Evolutionary conservation across 108 stramenopile species (phyloP).

Genomic region (Epipyxis sp.): DNA sequence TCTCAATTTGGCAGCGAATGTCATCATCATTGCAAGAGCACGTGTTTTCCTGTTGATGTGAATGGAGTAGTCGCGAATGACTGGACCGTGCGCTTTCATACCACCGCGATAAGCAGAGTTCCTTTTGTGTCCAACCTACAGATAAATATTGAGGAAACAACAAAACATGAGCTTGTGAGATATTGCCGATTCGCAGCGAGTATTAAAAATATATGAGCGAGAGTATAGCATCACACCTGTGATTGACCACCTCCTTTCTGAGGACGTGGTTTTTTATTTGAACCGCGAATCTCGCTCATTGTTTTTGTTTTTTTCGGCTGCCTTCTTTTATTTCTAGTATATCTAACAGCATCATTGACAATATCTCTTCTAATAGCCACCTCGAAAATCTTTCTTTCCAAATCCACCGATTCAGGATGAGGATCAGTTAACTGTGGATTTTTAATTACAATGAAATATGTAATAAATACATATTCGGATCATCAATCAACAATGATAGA

Average conservation of each 20-base stretch:
- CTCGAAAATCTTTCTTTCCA: neutral
- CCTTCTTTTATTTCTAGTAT: neutral
- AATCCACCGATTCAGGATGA: no score
- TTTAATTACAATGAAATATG: no score
- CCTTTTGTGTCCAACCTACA: neutral
- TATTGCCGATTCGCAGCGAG: no score
- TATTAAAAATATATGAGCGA: no score
- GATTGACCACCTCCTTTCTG: neutral
- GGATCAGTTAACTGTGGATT: no score
- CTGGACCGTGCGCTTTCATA: neutral
- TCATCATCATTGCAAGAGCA: slow-evolving; percentile 12
- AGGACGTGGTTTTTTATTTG: slow-evolving; percentile 22
- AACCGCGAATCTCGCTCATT: slow-evolving; percentile 17
- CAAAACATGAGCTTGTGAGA: no score
- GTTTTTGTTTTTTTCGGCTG: slow-evolving; percentile 13
- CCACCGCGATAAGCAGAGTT: slow-evolving; percentile 12
- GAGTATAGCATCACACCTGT: no score
- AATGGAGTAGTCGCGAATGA: slow-evolving; percentile 18
- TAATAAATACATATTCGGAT: no score
- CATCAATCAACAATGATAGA: no score
- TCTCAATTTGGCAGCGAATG: slow-evolving; percentile 1
- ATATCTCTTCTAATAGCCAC: slow-evolving; percentile 2
- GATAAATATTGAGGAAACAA: no score
- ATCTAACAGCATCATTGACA: neutral
- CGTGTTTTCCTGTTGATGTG: neutral